These are phyloP conservation scores for Rhodotorula glutinis DNA, from an alignment of 1,284 basidiomycete genomes.

Conservation along the genomic window DNA sequence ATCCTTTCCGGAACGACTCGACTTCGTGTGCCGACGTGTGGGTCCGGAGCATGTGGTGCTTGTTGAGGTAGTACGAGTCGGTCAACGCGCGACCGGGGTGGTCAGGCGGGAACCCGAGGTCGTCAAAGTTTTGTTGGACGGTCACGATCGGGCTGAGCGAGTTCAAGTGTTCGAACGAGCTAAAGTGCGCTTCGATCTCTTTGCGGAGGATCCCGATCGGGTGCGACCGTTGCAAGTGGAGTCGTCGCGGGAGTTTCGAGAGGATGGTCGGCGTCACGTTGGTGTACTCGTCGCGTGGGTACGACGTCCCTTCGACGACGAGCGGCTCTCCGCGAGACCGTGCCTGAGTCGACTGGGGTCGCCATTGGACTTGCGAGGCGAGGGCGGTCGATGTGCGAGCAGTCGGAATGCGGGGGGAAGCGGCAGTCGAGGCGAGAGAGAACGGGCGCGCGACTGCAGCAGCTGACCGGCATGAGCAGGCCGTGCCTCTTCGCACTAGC, in stretches of 20 bases:
- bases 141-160: constrained; percentile 82
- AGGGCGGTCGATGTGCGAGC: too few relatives aligned
- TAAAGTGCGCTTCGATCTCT: constrained; percentile 80
- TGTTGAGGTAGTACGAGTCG: constrained; percentile 96
- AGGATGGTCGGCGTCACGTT: constrained; percentile 84
- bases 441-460: too few relatives aligned
- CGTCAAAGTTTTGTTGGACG: constrained; percentile 92
- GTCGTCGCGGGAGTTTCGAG: constrained; percentile 64
- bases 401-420: too few relatives aligned
- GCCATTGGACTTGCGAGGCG: background rate
- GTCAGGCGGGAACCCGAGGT: constrained; percentile 79
- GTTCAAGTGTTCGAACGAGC: constrained; percentile 58
- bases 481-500: too few relatives aligned
- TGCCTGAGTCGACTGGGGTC: constrained; percentile 4
- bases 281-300: constrained; percentile 71
- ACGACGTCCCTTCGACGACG: constrained; percentile 44
- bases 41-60: constrained; percentile 83
- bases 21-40: constrained; percentile 98
- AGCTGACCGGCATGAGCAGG: too few relatives aligned
- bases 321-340: constrained; percentile 1
- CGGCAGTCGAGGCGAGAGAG: too few relatives aligned
- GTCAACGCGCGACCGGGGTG: constrained; percentile 87
- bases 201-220: constrained; percentile 80
- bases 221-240: constrained; percentile 74
- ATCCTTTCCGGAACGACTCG: constrained; percentile 73